phyloP scores from a whole-genome alignment of 2,329 filamentous ascomycete species.

The Nothophoma quercina region DNA sequence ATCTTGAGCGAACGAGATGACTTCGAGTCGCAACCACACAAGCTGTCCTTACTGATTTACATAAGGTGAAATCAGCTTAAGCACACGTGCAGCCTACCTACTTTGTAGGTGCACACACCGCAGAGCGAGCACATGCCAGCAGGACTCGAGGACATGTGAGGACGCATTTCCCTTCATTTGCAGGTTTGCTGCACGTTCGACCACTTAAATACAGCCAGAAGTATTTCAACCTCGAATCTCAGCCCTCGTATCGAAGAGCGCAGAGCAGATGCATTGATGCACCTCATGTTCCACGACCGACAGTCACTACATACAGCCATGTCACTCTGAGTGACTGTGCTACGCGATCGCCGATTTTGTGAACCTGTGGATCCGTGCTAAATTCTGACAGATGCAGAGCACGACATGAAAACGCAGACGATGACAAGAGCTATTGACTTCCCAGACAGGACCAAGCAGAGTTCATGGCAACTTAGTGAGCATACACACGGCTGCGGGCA shows the following conservation, averaged over 20 bases:
- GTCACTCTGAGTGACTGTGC: background rate
- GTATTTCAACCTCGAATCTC: background rate
- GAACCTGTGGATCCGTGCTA: conserved; percentile 1
- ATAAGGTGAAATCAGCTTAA: too few species aligned
- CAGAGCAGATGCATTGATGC: background rate
- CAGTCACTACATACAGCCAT: background rate
- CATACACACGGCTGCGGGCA: background rate
- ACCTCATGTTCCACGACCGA: conserved; percentile 3
- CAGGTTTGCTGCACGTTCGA: background rate
- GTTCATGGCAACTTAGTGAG: background rate
- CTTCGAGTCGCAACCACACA: too few species aligned
- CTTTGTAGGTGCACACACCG: too few species aligned
- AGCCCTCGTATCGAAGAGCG: background rate
- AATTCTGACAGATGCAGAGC: conserved; percentile 4
- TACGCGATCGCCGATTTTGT: background rate
- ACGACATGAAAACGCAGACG: background rate
- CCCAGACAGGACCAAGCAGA: background rate
- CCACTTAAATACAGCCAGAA: background rate
- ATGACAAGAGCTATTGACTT: background rate
- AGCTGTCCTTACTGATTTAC: too few species aligned
- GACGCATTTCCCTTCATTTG: background rate
- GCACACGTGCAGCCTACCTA: too few species aligned
- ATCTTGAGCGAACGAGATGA: too few species aligned
- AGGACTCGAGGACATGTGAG: too few species aligned
- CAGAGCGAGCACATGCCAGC: too few species aligned